Percentiles rank a stretch among this genome's conserved stretches.
phyloP scores from a whole-genome alignment of 495 filamentous ascomycete genomes.

The Penicillium bovifimosum region DNA sequence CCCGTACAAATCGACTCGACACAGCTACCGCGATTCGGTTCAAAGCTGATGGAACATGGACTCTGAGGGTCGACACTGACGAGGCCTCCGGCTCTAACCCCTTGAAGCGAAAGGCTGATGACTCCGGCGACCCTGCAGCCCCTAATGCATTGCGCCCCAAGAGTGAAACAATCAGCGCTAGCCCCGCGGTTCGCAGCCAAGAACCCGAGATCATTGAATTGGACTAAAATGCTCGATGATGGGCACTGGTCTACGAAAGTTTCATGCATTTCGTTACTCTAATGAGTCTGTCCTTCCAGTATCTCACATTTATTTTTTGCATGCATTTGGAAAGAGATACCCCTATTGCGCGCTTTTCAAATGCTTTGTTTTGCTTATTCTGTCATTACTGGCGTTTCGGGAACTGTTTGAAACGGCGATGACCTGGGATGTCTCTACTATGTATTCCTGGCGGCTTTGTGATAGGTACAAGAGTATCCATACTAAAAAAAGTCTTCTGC shows the following conservation, averaged over 20 bases:
- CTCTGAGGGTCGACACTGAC: conserved; percentile 30
- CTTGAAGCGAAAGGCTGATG: conserved; percentile 17
- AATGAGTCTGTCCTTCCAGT: background rate
- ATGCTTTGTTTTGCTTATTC: background rate
- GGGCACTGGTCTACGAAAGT: background rate
- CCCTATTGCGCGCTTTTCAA: conserved; percentile 2
- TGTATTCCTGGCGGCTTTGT: too few species aligned
- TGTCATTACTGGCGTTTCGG: background rate
- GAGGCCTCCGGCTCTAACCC: background rate
- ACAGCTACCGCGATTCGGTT: conserved; percentile 55
- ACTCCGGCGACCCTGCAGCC: background rate
- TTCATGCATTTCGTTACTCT: background rate
- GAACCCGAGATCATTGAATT: conserved; percentile 28
- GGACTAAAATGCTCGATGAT: conserved; percentile 18
- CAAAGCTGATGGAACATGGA: conserved; percentile 55
- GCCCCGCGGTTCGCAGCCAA: background rate
- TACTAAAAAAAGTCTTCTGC: too few species aligned
- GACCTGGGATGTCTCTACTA: background rate
- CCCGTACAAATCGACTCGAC: conserved; percentile 27
- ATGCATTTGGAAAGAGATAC: conserved; percentile 15
- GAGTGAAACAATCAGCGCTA: background rate
- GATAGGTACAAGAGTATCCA: too few species aligned
- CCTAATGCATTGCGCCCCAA: background rate
- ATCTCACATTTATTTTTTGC: background rate
- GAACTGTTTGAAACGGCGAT: background rate